Conservation (phyloP, 768 basidiomycete genomes). For the Psilocybe sp. region DNA sequence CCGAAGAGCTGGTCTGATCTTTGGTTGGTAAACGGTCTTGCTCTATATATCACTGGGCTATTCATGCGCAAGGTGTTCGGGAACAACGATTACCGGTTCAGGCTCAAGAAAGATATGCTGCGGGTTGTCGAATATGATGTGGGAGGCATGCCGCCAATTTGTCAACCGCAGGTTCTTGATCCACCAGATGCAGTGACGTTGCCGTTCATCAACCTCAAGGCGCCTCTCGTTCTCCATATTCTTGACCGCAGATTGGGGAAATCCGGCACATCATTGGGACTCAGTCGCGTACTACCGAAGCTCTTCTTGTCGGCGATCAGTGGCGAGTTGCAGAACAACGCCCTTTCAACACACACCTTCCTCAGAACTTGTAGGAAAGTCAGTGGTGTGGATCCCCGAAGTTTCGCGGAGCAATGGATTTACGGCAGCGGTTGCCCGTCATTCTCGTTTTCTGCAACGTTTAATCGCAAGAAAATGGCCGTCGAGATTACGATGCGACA, state of each 20-base stretch:
- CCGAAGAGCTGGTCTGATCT: constrained; percentile 91
- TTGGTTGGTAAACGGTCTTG: constrained; percentile 96
- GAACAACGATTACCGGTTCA: constrained; percentile 95
- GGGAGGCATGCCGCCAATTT: constrained; percentile 89
- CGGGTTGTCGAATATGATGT: constrained; percentile 86
- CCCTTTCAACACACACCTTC: constrained; percentile 87
- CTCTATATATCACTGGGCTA: constrained; percentile 85
- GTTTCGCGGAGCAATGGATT: constrained; percentile 99
- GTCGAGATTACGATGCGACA: constrained; percentile 96
- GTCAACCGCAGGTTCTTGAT: constrained; percentile 81
- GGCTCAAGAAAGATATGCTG: constrained; percentile 95
- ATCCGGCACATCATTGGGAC: constrained; percentile 90
- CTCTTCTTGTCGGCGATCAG: constrained; percentile 92
- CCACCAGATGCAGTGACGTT: constrained; percentile 79
- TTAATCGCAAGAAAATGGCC: constrained; percentile 97
- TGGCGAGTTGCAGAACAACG: constrained; percentile 83
- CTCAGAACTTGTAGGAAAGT: constrained; percentile 90
- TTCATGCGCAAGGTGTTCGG: constrained; percentile 87
- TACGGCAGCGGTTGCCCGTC: constrained; percentile 95
- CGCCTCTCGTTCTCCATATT: constrained; percentile 94
- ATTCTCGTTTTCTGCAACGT: constrained; percentile 85
- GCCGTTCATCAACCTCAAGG: constrained; percentile 92
- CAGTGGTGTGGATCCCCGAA: constrained; percentile 83
- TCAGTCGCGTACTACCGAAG: constrained; percentile 93
- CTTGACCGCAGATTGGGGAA: constrained; percentile 92